Conservation (phyloP, 2,329 filamentous ascomycete genomes). For the Tolypocladium nubicola region DNA sequence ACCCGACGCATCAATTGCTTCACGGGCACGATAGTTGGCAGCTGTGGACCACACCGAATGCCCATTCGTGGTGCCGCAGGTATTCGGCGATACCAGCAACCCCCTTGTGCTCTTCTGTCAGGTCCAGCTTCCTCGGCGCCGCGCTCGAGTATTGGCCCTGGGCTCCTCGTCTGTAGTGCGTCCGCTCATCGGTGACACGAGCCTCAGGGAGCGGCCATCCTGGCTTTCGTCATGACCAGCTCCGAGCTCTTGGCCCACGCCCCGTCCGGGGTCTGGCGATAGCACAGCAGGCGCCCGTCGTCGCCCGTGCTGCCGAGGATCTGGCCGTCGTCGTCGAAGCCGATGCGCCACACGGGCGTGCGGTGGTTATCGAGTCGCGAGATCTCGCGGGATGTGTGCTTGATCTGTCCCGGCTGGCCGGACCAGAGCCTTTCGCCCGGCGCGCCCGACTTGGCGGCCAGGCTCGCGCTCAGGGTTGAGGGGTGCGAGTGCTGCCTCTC, state of each 20-base stretch:
- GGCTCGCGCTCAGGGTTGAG: constrained; percentile 41
- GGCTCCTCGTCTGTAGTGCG: neutral
- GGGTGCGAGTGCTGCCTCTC: constrained; percentile 17
- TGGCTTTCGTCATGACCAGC: constrained; percentile 45
- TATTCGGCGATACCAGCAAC: neutral
- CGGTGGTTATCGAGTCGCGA: constrained; percentile 57
- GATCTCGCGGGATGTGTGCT: constrained; percentile 51
- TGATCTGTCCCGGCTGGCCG: constrained; percentile 53
- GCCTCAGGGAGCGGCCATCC: constrained; percentile 34
- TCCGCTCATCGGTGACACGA: neutral
- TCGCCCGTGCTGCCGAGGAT: constrained; percentile 68
- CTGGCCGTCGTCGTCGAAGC: constrained; percentile 60
- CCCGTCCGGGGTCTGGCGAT: constrained; percentile 47
- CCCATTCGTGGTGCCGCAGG: neutral
- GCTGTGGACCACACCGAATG: neutral
- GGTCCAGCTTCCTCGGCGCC: neutral
- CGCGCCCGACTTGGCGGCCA: constrained; percentile 39
- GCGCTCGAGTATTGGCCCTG: neutral
- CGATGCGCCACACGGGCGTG: constrained; percentile 65
- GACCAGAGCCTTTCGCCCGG: constrained; percentile 39
- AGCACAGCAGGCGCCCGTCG: constrained; percentile 56
- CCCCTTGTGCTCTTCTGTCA: neutral
- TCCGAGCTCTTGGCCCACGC: constrained; percentile 51
- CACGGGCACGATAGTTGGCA: neutral
- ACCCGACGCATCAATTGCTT: neutral